Percentiles rank a stretch among this genome's conserved stretches.
These are phyloP conservation scores for Sinapis alba DNA, from an alignment of 441 rosid species.

Conservation along the genomic window DNA sequence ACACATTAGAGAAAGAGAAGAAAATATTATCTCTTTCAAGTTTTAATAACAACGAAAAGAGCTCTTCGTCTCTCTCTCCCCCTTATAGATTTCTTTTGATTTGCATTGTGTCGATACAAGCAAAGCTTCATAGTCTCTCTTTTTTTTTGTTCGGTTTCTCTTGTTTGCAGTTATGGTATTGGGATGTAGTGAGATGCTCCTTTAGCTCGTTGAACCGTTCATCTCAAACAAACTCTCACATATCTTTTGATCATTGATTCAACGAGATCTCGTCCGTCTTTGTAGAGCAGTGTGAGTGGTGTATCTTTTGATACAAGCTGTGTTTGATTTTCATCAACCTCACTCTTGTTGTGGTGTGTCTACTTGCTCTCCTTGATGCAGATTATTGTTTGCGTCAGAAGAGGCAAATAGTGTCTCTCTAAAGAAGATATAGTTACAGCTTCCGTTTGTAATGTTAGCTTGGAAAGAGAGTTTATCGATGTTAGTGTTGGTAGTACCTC, in stretches of 20 bases:
- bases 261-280: conserved; percentile 39
- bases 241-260: conserved; percentile 54
- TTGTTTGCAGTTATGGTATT: conserved; percentile 37
- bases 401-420: conserved; percentile 60
- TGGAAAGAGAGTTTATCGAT: conserved; percentile 57
- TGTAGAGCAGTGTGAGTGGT: conserved; percentile 48
- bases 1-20: no score
- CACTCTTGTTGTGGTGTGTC: conserved; percentile 66
- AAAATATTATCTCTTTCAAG: no score
- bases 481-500: conserved; percentile 41
- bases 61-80: neutral
- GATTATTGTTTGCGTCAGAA: conserved; percentile 65
- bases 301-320: conserved; percentile 47
- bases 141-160: conserved; percentile 16
- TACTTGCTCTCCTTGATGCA: conserved; percentile 67
- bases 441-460: conserved; percentile 29
- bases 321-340: conserved; percentile 74
- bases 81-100: conserved; percentile 39
- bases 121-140: conserved; percentile 16
- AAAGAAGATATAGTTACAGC: conserved; percentile 62
- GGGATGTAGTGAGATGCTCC: conserved; percentile 57
- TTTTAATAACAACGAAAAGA: no score
- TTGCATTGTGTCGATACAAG: conserved; percentile 56
- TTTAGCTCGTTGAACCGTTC: conserved; percentile 46
- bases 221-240: conserved; percentile 23